Percentiles rank a stretch among this genome's conserved stretches.
Conservation (phyloP, 1,284 basidiomycete species). For the Fomitopsis pinicola region DNA sequence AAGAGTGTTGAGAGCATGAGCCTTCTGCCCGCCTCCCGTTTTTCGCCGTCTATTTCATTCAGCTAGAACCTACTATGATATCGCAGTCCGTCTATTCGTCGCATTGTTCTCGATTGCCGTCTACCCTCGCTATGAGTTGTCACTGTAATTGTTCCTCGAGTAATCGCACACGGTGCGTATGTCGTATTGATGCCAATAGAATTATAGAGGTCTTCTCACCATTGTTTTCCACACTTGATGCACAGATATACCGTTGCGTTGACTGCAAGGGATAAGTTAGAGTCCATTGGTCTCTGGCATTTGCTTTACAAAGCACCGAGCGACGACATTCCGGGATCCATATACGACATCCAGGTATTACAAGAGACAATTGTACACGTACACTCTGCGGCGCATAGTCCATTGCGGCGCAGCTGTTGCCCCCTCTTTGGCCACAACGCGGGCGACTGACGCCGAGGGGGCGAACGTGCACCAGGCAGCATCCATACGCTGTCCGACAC, state of each 20-base stretch:
- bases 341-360: constrained; percentile 5
- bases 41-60: not conserved
- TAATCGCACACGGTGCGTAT: not conserved
- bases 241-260: not conserved
- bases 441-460: not conserved
- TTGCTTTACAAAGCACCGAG: not conserved
- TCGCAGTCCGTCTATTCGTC: not conserved
- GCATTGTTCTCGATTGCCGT: not conserved
- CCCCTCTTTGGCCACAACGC: not conserved
- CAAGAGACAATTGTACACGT: constrained; percentile 5
- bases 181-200: not conserved
- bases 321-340: not conserved
- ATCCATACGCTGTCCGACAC: not conserved
- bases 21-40: not conserved
- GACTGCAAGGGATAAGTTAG: not conserved
- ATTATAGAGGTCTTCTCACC: not conserved
- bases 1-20: not conserved
- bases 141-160: not conserved
- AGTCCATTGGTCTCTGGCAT: not conserved
- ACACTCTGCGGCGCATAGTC: not conserved
- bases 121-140: not conserved
- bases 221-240: not conserved
- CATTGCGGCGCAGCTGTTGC: not conserved
- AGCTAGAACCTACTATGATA: too few relatives aligned
- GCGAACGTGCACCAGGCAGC: not conserved